Evolutionary conservation across 2,329 filamentous ascomycete species (phyloP), one percentile per base, ranked within the genome.

Genomic region (Drechslerella dactyloides): DNA sequence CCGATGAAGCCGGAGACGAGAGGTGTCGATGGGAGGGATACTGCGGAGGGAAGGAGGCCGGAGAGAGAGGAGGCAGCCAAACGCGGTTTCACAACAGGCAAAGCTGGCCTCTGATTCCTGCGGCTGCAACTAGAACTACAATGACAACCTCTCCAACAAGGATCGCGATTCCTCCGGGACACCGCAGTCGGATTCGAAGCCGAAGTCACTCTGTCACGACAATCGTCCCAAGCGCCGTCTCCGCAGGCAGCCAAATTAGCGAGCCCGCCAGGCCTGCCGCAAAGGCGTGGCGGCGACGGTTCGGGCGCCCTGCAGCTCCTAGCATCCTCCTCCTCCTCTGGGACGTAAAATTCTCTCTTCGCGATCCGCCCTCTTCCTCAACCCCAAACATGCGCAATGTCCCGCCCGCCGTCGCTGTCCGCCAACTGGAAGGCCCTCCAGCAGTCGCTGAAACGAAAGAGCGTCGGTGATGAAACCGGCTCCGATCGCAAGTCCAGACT

Each of bases 391-490:
- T 48, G 44, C 44, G 19, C 17, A 8, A 72, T 72, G 68, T 72
- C 68, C 42, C 58, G 60, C 37, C 60, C 60, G 44, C 60, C 55
- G 37, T 51, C 53, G 37, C 75, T 76, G n/a, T 77, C 76, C n/a
- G 70, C 63, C 63, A 77, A 77, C 46, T 77, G 76, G 76, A 74
- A 76, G 62, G 54, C 73, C 7, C 75, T 77, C 44, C 74, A 75
- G 53, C 70, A 75, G 57, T 73, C 57, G 27, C 56, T 77, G 37
- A 69, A 74, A 42, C 68, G 68, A 19, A 72, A 72, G 51, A 63
- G 55, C 23, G 60, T 60, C 17, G 56, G 55, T 8, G 68, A 72
- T 42, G 60, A 72, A 5, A 46, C 53, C 58, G 30, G 17, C 53
- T 27, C 54, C 48, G 66, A 64, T 59, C 17, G 27, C 27, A 33